Base-by-base conservation (phyloP, 306 rosid species). In the Neltuma alba region DNA sequence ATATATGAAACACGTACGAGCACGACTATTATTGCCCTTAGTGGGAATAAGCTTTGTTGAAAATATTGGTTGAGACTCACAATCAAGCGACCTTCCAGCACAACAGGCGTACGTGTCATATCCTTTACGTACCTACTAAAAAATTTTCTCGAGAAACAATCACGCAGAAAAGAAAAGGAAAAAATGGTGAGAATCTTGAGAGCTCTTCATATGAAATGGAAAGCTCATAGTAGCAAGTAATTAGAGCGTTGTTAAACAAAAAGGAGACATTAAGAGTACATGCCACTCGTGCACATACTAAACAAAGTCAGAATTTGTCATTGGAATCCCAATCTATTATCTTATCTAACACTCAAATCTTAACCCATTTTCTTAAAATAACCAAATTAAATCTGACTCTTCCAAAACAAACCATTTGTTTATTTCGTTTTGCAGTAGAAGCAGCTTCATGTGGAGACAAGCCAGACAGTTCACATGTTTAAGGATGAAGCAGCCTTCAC, bases 231-330 rank as follows among this genome's bases (percentile, higher is more conserved):
- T 6, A n/a, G 58, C 11, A 8, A 52, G 28, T 23, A 54, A 54
- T 5, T 1, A n/a, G 2, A 23, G 61, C 30, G 1, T 54, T 21
- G 54, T 52, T 63, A 54, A 23, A 72, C 18, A 23, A 58, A 65
- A 70, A 12, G 52, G 72, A 54, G 81, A 64, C 79, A 42, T 40
- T 45, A 62, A 21, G 55, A 75, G 75, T 75, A 82, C 79, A 80
- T 41, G 38, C 83, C 86, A 79, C 52, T 81, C 88, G 81, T 84
- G 91, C 83, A 66, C 54, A 74, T 74, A 50, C 4, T 82, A 50
- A 45, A 75, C 68, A 33, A 72, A 25, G 20, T 30, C 70, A 13
- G n/a, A 63, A n/a, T 34, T 47, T 10, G 77, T 48, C 82, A 63
- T 82, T 75, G 85, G 80, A 82, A 42, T 65, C 80, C 58, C 33